Evolutionary conservation across 139 green algal species (phyloP), one percentile per base, ranked within the genome.

Genomic region (Picocystis salinarum): DNA sequence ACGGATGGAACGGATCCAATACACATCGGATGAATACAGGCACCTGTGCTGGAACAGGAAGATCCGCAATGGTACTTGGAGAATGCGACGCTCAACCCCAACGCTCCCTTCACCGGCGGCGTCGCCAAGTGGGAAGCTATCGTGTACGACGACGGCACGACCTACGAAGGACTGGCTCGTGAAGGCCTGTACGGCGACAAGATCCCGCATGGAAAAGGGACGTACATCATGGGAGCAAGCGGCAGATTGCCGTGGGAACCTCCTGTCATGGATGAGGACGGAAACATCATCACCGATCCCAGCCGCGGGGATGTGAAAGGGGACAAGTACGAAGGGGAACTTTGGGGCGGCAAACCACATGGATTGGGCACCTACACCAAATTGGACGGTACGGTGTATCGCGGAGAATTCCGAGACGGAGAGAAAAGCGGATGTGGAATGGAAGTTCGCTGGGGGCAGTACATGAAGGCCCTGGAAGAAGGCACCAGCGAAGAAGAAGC

Each of bases 111-210:
- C 36, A 19, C 36, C 36, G 36, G 36, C 20, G 24, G 20, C 9
- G 26, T 20, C 7, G 24, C 26, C 20, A 44, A 44, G 36, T 44
- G 36, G 36, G 20, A 44, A 19, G 15, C 9, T 20, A 44, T 44
- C 36, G 36, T 44, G 24, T 44, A 23, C 20, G 36, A 44, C 10
- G 36, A 44, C 36, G 36, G 36, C 9, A 20, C 36, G 7, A 44
- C 36, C n/a, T 44, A 44, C 10, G 36, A 44, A 23, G 36, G 36
- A 19, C 36, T 44, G 20, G n/a, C n/a, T n/a, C n/a, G n/a, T n/a
- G n/a, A n/a, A n/a, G n/a, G n/a, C n/a, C n/a, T n/a, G n/a, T 18
- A 7, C 9, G 26, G 36, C 20, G 36, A 44, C 20, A 44, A 44
- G 20, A 44, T 44, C 26, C 36, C 36, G 20, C 36, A 44, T 20